Percentiles rank a stretch among this genome's conserved stretches.
phyloP scores from a whole-genome alignment of 2,329 filamentous ascomycete genomes.

The Ramichloridium luteum region DNA sequence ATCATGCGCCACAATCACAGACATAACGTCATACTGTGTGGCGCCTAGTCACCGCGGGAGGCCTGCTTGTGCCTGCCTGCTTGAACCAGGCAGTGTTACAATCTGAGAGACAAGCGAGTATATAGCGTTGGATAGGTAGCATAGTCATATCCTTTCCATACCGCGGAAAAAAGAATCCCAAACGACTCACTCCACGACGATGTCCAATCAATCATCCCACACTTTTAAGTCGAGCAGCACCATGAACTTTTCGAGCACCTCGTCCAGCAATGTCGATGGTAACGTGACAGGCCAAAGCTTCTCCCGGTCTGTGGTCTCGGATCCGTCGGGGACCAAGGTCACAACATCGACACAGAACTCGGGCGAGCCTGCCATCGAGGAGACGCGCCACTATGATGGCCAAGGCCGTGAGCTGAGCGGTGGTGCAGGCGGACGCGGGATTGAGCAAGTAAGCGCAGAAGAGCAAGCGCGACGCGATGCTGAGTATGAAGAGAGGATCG shows the following conservation, averaged over 20 bases:
- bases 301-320: constrained; percentile 15
- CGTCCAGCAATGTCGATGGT: constrained; percentile 14
- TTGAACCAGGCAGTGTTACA: too few species aligned
- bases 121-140: too few species aligned
- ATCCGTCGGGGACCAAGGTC: constrained; percentile 18
- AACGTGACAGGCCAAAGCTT: constrained; percentile 16
- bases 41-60: too few species aligned
- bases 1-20: too few species aligned
- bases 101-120: too few species aligned
- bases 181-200: too few species aligned
- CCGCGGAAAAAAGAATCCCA: too few species aligned
- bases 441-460: constrained; percentile 20
- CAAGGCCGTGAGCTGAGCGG: constrained; percentile 16
- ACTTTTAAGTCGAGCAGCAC: constrained; percentile 12
- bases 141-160: too few species aligned
- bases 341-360: constrained; percentile 19
- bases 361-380: constrained; percentile 18
- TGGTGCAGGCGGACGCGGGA: constrained; percentile 8
- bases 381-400: constrained; percentile 20
- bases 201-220: constrained; percentile 5
- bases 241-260: constrained; percentile 15
- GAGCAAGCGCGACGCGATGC: constrained; percentile 15
- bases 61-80: too few species aligned
- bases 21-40: too few species aligned
- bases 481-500: constrained; percentile 20